These are phyloP conservation scores for Colletotrichum magnum DNA, from an alignment of 2,329 filamentous ascomycete species.

Conservation along the genomic window DNA sequence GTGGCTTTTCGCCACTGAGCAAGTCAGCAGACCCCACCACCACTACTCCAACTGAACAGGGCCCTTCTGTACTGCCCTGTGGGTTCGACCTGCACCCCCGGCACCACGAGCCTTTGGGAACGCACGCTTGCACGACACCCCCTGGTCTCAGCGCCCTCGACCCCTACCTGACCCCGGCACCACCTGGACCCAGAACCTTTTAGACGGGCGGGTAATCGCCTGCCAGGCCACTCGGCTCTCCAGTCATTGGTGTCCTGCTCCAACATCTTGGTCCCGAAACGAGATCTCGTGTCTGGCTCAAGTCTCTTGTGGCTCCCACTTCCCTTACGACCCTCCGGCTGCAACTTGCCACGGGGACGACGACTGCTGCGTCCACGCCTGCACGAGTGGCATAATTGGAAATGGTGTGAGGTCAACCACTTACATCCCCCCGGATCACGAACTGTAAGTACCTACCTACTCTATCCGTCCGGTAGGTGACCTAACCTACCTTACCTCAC, in stretches of 20 bases:
- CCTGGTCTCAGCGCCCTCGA: slow-evolving; percentile 36
- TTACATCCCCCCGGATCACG: slow-evolving; percentile 31
- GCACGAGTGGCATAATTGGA: slow-evolving; percentile 32
- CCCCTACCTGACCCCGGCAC: slow-evolving; percentile 38
- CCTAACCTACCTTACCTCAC: slow-evolving; percentile 12
- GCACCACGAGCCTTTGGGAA: slow-evolving; percentile 40
- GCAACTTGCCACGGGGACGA: slow-evolving; percentile 38
- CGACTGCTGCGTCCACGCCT: slow-evolving; percentile 23
- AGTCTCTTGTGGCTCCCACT: slow-evolving; percentile 38
- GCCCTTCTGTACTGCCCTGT: slow-evolving; percentile 41
- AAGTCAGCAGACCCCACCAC: slow-evolving; percentile 42
- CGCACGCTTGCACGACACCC: slow-evolving; percentile 39
- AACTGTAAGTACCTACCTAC: slow-evolving; percentile 28
- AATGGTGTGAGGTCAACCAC: slow-evolving; percentile 38
- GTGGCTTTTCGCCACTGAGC: slow-evolving; percentile 41
- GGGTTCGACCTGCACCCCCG: slow-evolving; percentile 38
- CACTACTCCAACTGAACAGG: slow-evolving; percentile 39
- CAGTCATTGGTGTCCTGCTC: slow-evolving; percentile 33
- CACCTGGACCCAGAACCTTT: slow-evolving; percentile 40
- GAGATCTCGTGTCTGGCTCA: slow-evolving; percentile 41
- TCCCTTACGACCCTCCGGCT: slow-evolving; percentile 38
- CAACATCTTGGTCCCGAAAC: slow-evolving; percentile 41
- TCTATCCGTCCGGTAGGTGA: too few species aligned
- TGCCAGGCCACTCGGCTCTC: slow-evolving; percentile 37
- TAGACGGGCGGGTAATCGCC: slow-evolving; percentile 40